phyloP scores from a whole-genome alignment of 257 asterid species.

The Linaria vulgaris region DNA sequence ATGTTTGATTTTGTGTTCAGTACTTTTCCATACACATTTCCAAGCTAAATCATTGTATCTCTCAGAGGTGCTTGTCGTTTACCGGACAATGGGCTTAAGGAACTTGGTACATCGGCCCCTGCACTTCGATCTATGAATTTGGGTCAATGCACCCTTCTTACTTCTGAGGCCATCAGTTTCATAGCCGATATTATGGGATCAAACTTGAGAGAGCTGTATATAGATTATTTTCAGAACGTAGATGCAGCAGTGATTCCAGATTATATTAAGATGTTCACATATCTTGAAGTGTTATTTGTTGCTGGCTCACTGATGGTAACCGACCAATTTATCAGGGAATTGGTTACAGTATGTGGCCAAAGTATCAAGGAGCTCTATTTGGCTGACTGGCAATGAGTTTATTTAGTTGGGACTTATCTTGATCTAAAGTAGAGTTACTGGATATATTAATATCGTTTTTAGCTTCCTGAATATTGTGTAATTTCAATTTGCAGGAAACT shows the following conservation, averaged over 20 bases:
- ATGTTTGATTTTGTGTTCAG: too few species aligned
- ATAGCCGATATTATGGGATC: constrained; percentile 55
- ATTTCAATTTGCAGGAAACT: constrained; percentile 50
- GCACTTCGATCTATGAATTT: too few species aligned
- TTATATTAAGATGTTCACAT: constrained; percentile 44
- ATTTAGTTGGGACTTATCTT: constrained; percentile 24
- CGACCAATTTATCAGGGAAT: too few species aligned
- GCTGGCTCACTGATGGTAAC: constrained; percentile 57
- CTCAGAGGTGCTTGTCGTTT: too few species aligned
- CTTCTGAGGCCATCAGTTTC: too few species aligned
- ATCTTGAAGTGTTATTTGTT: constrained; percentile 77
- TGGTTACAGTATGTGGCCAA: too few species aligned
- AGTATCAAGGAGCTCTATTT: constrained; percentile 72
- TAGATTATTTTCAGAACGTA: constrained; percentile 61
- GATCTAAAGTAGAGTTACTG: too few species aligned
- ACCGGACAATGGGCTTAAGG: too few species aligned
- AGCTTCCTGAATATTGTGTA: constrained; percentile 4
- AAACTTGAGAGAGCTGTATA: constrained; percentile 66
- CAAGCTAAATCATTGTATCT: too few species aligned
- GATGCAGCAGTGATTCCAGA: constrained; percentile 42
- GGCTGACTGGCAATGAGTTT: constrained; percentile 65
- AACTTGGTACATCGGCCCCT: too few species aligned
- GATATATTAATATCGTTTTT: not conserved
- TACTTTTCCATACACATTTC: too few species aligned
- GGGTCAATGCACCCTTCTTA: too few species aligned